Percentiles rank a stretch among this genome's conserved stretches.
These are phyloP conservation scores for Malassezia yamatoensis DNA, from an alignment of 1,284 basidiomycete genomes.

Conservation along the genomic window DNA sequence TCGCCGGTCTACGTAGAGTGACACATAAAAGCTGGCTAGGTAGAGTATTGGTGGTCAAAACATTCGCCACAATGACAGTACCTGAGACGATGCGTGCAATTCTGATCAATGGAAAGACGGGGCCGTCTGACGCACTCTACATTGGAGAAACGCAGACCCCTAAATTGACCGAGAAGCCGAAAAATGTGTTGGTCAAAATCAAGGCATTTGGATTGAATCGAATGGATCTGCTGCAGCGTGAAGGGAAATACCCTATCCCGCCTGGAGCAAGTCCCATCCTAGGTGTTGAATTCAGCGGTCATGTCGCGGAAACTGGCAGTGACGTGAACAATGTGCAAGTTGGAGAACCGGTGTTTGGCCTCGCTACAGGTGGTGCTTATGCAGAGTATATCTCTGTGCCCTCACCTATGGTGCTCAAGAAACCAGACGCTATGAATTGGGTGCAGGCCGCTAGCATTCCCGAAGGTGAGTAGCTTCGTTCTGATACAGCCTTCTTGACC, in stretches of 20 bases:
- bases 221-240: conserved; percentile 45
- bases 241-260: conserved; percentile 56
- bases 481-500: conserved; percentile 26
- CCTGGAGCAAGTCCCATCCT: conserved; percentile 66
- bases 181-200: conserved; percentile 56
- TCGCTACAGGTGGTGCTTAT: conserved; percentile 65
- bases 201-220: conserved; percentile 43
- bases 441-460: conserved; percentile 54
- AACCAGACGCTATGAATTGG: conserved; percentile 68
- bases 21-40: too few species aligned
- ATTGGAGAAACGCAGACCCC: conserved; percentile 61
- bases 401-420: conserved; percentile 62
- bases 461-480: conserved; percentile 18
- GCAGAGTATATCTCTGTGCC: conserved; percentile 72
- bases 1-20: too few species aligned
- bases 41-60: background rate
- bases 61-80: background rate
- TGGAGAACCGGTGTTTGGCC: conserved; percentile 77
- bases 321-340: conserved; percentile 52
- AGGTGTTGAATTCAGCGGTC: conserved; percentile 74
- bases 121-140: conserved; percentile 67
- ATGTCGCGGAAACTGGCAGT: conserved; percentile 19
- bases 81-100: conserved; percentile 64
- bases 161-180: conserved; percentile 20
- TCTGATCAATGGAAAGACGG: conserved; percentile 67